Percentiles rank a stretch among this genome's conserved stretches.
These are phyloP conservation scores for Aspergillus saccharolyticus DNA, from an alignment of 495 filamentous ascomycete genomes.

Conservation along the genomic window DNA sequence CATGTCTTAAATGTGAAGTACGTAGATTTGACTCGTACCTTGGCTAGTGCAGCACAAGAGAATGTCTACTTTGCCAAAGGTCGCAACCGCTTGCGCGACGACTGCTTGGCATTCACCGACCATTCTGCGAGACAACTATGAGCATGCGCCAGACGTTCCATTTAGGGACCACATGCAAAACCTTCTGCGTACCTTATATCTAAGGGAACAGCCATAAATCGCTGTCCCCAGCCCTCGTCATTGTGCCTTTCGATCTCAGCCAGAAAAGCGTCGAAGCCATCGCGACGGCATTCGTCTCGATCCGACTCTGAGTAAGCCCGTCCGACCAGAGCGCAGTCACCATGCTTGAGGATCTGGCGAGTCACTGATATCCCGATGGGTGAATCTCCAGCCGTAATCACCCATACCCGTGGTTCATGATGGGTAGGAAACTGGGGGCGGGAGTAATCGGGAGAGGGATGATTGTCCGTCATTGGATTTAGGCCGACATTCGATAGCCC, in stretches of 20 bases:
- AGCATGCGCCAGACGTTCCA: constrained; percentile 9
- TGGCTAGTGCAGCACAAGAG: constrained; percentile 83
- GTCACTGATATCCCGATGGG: constrained; percentile 72
- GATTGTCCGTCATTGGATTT: constrained; percentile 36
- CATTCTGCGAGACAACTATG: constrained; percentile 26
- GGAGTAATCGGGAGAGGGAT: constrained; percentile 32
- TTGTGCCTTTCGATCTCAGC: constrained; percentile 67
- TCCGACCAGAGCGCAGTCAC: constrained; percentile 79
- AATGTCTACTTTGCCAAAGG: constrained; percentile 85
- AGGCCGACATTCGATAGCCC: constrained; percentile 20
- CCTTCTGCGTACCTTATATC: constrained; percentile 45
- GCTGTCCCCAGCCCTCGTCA: constrained; percentile 40
- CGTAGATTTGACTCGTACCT: constrained; percentile 41
- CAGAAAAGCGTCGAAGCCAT: constrained; percentile 49
- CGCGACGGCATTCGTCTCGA: constrained; percentile 38
- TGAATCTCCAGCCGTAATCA: constrained; percentile 76
- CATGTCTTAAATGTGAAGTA: background rate
- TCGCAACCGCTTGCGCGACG: constrained; percentile 75
- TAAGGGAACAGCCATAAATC: constrained; percentile 41
- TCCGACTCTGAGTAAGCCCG: constrained; percentile 52
- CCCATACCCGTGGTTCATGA: constrained; percentile 68
- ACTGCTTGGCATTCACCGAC: constrained; percentile 67
- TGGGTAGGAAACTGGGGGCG: constrained; percentile 54
- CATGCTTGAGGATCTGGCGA: constrained; percentile 72
- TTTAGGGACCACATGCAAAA: background rate